phyloP scores from a whole-genome alignment of 495 filamentous ascomycete species.

The Recurvomyces mirabilis region DNA sequence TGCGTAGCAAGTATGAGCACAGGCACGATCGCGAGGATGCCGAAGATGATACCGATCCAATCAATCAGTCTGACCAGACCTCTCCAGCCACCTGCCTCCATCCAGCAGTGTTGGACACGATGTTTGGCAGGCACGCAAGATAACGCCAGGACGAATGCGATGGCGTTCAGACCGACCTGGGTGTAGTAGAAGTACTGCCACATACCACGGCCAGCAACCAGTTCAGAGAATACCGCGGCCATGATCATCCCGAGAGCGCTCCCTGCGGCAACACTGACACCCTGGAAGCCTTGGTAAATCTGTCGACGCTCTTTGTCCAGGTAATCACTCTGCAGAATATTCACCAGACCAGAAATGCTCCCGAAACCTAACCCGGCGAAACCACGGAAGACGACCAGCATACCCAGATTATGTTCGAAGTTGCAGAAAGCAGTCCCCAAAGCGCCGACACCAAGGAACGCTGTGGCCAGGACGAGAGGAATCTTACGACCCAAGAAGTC shows the following conservation, averaged over 20 bases:
- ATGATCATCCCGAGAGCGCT: neutral
- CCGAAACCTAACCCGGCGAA: neutral
- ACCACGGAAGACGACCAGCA: neutral
- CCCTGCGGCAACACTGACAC: conserved; percentile 1
- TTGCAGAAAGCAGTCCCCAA: neutral
- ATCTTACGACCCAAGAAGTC: neutral
- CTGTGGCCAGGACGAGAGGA: neutral
- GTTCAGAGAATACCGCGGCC: neutral
- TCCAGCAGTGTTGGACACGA: no score
- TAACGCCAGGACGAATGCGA: no score
- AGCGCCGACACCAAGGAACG: no score
- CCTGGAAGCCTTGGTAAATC: conserved; percentile 4
- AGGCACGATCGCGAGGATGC: no score
- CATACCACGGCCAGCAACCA: neutral
- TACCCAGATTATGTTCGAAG: neutral
- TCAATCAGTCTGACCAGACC: no score
- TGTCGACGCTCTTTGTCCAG: neutral
- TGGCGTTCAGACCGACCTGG: neutral
- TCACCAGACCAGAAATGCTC: conserved; percentile 1
- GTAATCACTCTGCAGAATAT: conserved; percentile 1
- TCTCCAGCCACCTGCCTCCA: no score
- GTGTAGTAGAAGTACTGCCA: neutral
- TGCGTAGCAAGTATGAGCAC: no score
- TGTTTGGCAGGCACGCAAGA: no score
- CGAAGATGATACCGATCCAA: no score